These are phyloP conservation scores for Lecanoromycetidae sp. DNA, from an alignment of 2,329 filamentous ascomycete genomes.

Conservation along the genomic window DNA sequence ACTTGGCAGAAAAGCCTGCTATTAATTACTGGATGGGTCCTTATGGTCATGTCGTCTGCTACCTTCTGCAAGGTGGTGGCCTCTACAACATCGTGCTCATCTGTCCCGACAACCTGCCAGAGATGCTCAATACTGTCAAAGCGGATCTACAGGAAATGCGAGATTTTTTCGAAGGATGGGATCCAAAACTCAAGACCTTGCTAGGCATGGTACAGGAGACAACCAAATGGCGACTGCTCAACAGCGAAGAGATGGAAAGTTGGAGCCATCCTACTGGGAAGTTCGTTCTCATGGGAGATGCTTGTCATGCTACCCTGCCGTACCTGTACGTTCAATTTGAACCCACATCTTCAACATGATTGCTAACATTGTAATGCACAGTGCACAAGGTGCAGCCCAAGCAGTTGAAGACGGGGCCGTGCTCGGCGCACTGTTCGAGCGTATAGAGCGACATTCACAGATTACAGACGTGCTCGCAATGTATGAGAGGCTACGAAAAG, in stretches of 20 bases:
- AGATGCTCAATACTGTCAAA: slow-evolving; percentile 19
- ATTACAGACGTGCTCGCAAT: slow-evolving; percentile 27
- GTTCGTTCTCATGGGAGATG: slow-evolving; percentile 51
- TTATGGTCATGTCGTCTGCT: slow-evolving; percentile 38
- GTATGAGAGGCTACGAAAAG: slow-evolving; percentile 47
- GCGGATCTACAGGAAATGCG: slow-evolving; percentile 23
- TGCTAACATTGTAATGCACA: slow-evolving; percentile 1
- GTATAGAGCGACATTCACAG: slow-evolving; percentile 15
- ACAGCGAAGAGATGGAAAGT: slow-evolving; percentile 41
- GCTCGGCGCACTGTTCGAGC: slow-evolving; percentile 20
- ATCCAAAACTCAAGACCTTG: slow-evolving; percentile 23
- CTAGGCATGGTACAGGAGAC: slow-evolving; percentile 21
- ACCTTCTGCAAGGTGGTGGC: slow-evolving; percentile 33
- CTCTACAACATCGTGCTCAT: slow-evolving; percentile 39
- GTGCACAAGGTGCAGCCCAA: slow-evolving; percentile 25
- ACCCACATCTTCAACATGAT: no score
- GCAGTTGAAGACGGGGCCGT: slow-evolving; percentile 26
- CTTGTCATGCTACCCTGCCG: slow-evolving; percentile 52
- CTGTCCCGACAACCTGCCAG: slow-evolving; percentile 34
- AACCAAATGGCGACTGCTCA: slow-evolving; percentile 49
- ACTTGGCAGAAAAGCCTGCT: slow-evolving; percentile 35
- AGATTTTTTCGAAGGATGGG: slow-evolving; percentile 25
- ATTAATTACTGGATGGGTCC: slow-evolving; percentile 46
- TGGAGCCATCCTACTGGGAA: slow-evolving; percentile 47
- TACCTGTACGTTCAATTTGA: slow-evolving; percentile 42